Evolutionary conservation across 768 basidiomycete species (phyloP).

Genomic region (Tubosaeta brunneosetosa): DNA sequence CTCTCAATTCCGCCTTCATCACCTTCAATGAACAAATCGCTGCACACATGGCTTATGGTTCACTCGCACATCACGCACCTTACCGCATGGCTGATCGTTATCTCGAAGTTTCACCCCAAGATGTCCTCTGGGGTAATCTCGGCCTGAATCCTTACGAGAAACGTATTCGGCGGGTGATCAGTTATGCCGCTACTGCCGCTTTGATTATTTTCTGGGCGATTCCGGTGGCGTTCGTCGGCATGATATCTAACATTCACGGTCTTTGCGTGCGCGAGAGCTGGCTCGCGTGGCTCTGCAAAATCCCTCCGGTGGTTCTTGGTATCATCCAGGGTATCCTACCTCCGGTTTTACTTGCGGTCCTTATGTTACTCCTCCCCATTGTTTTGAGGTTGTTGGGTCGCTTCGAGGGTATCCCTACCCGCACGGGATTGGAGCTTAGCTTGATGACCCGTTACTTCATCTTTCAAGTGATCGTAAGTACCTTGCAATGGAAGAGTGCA

Average conservation of each 20-base stretch:
- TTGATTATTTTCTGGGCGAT: slow-evolving; percentile 87
- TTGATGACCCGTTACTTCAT: slow-evolving; percentile 91
- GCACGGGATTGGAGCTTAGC: slow-evolving; percentile 78
- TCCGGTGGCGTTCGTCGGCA: slow-evolving; percentile 84
- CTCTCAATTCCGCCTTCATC: slow-evolving; percentile 73
- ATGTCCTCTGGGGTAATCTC: slow-evolving; percentile 92
- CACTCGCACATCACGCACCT: slow-evolving; percentile 73
- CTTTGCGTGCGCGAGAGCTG: slow-evolving; percentile 63
- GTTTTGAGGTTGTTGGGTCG: slow-evolving; percentile 73
- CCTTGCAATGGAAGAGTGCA: neutral
- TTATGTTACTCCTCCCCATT: slow-evolving; percentile 89
- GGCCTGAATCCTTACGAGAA: slow-evolving; percentile 86
- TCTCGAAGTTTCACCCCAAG: slow-evolving; percentile 78
- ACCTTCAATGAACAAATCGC: slow-evolving; percentile 91
- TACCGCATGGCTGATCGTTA: slow-evolving; percentile 75
- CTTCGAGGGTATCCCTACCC: slow-evolving; percentile 88
- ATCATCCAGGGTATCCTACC: slow-evolving; percentile 89
- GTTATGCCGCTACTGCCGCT: slow-evolving; percentile 71
- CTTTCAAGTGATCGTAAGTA: slow-evolving; percentile 84
- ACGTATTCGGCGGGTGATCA: slow-evolving; percentile 59
- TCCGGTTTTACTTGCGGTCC: slow-evolving; percentile 78
- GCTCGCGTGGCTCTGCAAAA: slow-evolving; percentile 79
- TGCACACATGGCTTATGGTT: slow-evolving; percentile 81
- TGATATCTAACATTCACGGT: slow-evolving; percentile 72
- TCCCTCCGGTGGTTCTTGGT: slow-evolving; percentile 64